Evolutionary conservation across 1,284 basidiomycete genomes (phyloP).

Genomic region (Inonotus obliquus): DNA sequence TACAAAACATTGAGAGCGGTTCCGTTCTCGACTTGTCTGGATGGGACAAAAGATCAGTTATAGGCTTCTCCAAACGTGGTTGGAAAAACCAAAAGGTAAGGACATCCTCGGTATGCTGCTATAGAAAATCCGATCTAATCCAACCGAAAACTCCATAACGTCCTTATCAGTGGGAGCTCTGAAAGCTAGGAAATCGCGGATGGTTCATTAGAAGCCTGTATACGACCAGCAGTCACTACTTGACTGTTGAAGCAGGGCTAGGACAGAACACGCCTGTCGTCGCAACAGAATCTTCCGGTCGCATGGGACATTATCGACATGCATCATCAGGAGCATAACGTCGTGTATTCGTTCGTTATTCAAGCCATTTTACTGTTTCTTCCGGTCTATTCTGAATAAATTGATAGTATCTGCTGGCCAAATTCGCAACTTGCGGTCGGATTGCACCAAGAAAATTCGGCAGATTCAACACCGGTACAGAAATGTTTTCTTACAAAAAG

Average conservation of each 20-base stretch:
- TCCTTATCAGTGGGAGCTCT: slow-evolving; percentile 8
- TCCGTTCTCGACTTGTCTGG: slow-evolving; percentile 16
- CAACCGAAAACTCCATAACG: background rate
- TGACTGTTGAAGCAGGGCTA: slow-evolving; percentile 4
- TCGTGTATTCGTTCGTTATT: background rate
- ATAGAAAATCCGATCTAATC: background rate
- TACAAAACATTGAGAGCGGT: slow-evolving; percentile 7
- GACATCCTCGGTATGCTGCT: background rate
- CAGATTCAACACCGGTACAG: background rate
- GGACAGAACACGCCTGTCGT: slow-evolving; percentile 2
- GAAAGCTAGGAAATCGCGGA: background rate
- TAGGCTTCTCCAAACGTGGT: slow-evolving; percentile 9
- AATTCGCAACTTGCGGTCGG: background rate
- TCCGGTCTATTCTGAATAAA: background rate
- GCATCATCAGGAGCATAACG: background rate
- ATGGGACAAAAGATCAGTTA: slow-evolving; percentile 7
- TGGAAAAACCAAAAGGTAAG: slow-evolving; percentile 13
- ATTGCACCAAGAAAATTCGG: background rate
- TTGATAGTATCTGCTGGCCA: background rate
- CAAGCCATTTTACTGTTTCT: background rate
- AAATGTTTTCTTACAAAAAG: background rate
- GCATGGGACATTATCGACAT: background rate
- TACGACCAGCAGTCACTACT: background rate
- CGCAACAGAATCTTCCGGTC: background rate
- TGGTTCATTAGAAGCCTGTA: slow-evolving; percentile 14